phyloP scores from a whole-genome alignment of 345 rosid species.

The Schrenkiella parvula region DNA sequence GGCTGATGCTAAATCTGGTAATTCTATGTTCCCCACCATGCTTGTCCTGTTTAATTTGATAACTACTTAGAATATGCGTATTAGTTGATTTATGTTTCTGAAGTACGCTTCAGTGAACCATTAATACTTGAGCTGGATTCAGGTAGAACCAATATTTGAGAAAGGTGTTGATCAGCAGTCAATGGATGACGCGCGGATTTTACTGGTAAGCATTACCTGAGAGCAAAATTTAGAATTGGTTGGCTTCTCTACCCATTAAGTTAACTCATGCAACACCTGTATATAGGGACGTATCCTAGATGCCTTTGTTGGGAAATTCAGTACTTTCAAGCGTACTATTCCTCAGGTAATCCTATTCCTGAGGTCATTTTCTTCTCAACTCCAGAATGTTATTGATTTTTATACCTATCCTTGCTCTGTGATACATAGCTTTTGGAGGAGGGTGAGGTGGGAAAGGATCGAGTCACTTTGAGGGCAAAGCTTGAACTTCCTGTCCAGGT shows the following conservation, averaged over 20 bases:
- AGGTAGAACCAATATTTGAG: constrained; percentile 99
- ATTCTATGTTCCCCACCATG: constrained; percentile 14
- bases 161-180: constrained; percentile 92
- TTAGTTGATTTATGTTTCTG: neutral
- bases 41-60: constrained; percentile 6
- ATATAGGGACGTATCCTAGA: constrained; percentile 91
- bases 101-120: neutral
- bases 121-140: constrained; percentile 23
- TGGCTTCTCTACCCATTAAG: constrained; percentile 2
- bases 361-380: neutral
- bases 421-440: constrained; percentile 76
- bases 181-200: constrained; percentile 92
- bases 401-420: constrained; percentile 12
- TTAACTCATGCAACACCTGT: constrained; percentile 22
- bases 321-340: constrained; percentile 93
- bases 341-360: constrained; percentile 74
- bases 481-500: constrained; percentile 99
- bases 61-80: constrained; percentile 3
- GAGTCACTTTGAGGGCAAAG: constrained; percentile 78
- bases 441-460: constrained; percentile 92
- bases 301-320: constrained; percentile 98
- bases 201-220: constrained; percentile 56
- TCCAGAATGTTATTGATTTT: neutral
- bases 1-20: constrained; percentile 98
- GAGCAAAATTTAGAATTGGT: constrained; percentile 15